Percentiles rank a stretch among this genome's conserved stretches.
These are phyloP conservation scores for Wallacemonas sp. DNA, from an alignment of 208 protist genomes.

Conservation along the genomic window DNA sequence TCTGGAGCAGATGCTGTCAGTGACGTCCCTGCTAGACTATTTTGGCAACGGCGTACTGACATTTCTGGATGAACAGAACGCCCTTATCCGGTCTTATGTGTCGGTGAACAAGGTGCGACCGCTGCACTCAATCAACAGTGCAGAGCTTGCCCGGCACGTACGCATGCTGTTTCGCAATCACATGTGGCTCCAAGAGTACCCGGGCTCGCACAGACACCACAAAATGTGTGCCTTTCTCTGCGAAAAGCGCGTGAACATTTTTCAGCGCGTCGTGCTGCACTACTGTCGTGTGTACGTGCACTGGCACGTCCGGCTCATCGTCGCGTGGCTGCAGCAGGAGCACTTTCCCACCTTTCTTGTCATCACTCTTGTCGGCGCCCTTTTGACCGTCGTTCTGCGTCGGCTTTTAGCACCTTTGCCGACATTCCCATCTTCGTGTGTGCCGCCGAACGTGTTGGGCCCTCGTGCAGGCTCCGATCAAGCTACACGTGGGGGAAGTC, in stretches of 20 bases:
- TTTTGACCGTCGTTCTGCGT: not conserved
- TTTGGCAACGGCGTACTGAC: constrained; percentile 6
- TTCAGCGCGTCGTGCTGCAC: not conserved
- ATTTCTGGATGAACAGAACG: constrained; percentile 17
- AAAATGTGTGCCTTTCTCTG: not conserved
- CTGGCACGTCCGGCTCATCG: not conserved
- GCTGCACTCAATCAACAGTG: constrained; percentile 4
- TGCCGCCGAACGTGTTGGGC: not conserved
- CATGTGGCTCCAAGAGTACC: not conserved
- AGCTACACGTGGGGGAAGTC: no score
- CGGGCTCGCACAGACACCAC: not conserved
- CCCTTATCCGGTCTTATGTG: constrained; percentile 16
- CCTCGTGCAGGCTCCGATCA: not conserved
- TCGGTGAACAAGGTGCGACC: constrained; percentile 19
- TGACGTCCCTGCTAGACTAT: constrained; percentile 7
- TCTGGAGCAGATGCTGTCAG: constrained; percentile 14
- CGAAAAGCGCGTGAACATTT: not conserved
- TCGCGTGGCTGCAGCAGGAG: not conserved
- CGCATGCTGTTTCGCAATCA: not conserved
- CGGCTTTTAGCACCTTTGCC: not conserved
- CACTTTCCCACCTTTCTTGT: not conserved
- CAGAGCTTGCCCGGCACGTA: not conserved
- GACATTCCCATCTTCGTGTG: not conserved
- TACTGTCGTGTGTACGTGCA: not conserved
- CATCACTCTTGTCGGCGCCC: not conserved